Conservation (phyloP, 768 basidiomycete genomes). For the Tremella fuciformis region DNA sequence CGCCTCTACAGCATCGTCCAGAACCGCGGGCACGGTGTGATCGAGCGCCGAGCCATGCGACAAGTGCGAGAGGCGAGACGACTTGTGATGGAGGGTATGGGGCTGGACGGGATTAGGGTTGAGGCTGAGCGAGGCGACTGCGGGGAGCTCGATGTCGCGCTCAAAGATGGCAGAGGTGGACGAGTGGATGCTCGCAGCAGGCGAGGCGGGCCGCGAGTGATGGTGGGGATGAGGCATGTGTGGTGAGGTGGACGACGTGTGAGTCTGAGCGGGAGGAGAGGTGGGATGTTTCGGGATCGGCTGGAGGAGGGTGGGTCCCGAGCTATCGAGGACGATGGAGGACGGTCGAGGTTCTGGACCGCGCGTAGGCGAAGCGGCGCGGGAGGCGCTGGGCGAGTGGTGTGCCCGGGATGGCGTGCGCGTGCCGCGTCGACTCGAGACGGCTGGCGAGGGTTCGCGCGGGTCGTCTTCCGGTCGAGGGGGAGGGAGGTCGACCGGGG, state of each 20-base stretch:
- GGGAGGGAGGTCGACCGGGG: conserved; percentile 43
- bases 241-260: conserved; percentile 1
- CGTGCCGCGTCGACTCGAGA: conserved; percentile 20
- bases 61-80: conserved; percentile 43
- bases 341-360: conserved; percentile 12
- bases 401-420: conserved; percentile 31
- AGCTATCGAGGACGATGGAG: neutral
- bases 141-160: conserved; percentile 69
- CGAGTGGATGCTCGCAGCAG: conserved; percentile 57
- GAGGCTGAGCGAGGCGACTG: conserved; percentile 43
- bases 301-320: conserved; percentile 1
- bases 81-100: conserved; percentile 44
- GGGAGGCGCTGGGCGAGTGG: conserved; percentile 22
- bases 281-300: conserved; percentile 3
- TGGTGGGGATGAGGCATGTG: conserved; percentile 22
- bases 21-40: conserved; percentile 63
- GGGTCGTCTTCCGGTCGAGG: conserved; percentile 43
- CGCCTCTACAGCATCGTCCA: conserved; percentile 76
- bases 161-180: conserved; percentile 89
- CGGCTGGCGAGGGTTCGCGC: conserved; percentile 41
- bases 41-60: conserved; percentile 67
- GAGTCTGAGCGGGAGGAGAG: neutral
- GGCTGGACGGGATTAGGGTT: conserved; percentile 30
- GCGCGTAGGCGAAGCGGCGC: conserved; percentile 12
- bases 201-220: conserved; percentile 41